A percentile compares a stretch with the other conserved stretches of the same genome.
phyloP scores from a whole-genome alignment of 306 rosid genomes.

The Myrica gale region DNA sequence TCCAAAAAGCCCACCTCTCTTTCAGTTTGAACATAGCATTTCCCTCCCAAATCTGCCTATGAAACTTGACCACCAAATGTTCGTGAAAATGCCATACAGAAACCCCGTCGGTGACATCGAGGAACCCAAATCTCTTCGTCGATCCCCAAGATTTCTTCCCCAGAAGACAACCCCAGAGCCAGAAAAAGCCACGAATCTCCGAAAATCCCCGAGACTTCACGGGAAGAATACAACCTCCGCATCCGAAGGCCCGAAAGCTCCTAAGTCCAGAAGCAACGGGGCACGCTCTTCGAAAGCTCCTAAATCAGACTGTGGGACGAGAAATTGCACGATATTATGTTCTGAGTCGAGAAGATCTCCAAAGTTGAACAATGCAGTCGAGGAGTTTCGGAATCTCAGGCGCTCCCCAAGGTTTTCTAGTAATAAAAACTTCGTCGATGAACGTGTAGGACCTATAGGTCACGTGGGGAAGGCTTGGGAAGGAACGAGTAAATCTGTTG shows the following conservation, averaged over 20 bases:
- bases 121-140: constrained; percentile 38
- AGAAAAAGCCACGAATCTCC: constrained; percentile 4
- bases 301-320: constrained; percentile 19
- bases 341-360: constrained; percentile 31
- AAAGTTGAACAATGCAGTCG: constrained; percentile 28
- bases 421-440: not conserved
- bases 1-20: not conserved
- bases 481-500: constrained; percentile 15
- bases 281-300: not conserved
- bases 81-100: constrained; percentile 51
- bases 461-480: constrained; percentile 3
- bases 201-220: constrained; percentile 28
- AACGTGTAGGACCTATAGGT: not conserved
- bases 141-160: constrained; percentile 52
- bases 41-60: constrained; percentile 30
- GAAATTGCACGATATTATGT: not conserved
- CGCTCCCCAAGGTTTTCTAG: constrained; percentile 46
- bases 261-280: constrained; percentile 16
- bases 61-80: constrained; percentile 35
- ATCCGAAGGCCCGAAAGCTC: constrained; percentile 14
- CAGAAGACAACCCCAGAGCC: not conserved
- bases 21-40: constrained; percentile 1
- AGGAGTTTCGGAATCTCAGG: constrained; percentile 28
- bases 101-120: constrained; percentile 19
- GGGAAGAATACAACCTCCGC: constrained; percentile 1